Evolutionary conservation across 2,329 filamentous ascomycete genomes (phyloP).

Genomic region (Sclerotinia minor): DNA sequence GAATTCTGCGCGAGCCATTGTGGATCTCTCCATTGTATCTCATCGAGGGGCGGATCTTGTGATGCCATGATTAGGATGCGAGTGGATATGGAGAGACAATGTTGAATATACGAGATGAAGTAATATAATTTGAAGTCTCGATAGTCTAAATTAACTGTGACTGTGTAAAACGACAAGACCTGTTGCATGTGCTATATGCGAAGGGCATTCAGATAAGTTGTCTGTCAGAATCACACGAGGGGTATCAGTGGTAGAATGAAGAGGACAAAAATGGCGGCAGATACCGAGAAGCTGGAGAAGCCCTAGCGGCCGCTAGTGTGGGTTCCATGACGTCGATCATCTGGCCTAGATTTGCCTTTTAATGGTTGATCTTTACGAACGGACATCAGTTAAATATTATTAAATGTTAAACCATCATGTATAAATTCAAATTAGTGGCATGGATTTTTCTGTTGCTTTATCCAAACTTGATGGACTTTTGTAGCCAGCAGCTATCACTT

Average conservation of each 20-base stretch:
- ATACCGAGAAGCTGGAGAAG: conserved; percentile 11
- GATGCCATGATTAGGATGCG: conserved; percentile 45
- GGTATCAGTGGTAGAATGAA: neutral
- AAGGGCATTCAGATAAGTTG: neutral
- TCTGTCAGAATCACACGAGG: neutral
- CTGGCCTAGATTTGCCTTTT: neutral
- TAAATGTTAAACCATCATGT: too few species aligned
- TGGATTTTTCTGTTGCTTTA: too few species aligned
- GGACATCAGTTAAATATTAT: neutral
- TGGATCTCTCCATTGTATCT: conserved; percentile 65
- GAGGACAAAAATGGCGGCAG: neutral
- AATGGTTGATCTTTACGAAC: neutral
- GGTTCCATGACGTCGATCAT: neutral
- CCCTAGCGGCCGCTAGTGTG: conserved; percentile 16
- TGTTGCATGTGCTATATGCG: neutral
- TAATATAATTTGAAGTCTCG: neutral
- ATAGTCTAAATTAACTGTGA: too few species aligned
- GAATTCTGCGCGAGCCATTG: conserved; percentile 52
- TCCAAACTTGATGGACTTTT: too few species aligned
- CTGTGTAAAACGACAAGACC: neutral
- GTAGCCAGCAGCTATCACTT: too few species aligned
- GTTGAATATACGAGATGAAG: neutral
- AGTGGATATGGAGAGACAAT: too few species aligned
- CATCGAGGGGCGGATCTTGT: conserved; percentile 59
- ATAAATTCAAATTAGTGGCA: too few species aligned